Evolutionary conservation across 179 eudicot genomes (phyloP).

Genomic region (Silene vulgaris): DNA sequence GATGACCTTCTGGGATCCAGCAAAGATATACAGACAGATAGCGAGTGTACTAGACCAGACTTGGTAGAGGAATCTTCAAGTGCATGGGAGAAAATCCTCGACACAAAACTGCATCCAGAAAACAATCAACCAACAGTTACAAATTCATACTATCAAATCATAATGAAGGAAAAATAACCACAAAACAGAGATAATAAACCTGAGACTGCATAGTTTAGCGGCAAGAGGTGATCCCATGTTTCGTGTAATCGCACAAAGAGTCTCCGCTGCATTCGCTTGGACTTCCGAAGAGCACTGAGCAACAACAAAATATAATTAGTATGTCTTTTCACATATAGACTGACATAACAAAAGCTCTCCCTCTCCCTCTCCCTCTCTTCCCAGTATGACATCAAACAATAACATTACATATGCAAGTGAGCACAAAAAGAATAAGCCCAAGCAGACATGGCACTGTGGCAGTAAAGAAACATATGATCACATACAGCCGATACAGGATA

Average conservation of each 20-base stretch:
- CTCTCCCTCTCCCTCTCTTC: background rate
- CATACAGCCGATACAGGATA: background rate
- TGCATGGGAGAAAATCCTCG: slow-evolving; percentile 77
- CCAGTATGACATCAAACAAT: background rate
- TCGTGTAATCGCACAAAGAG: slow-evolving; percentile 77
- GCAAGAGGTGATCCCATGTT: slow-evolving; percentile 79
- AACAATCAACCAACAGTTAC: slow-evolving; percentile 14
- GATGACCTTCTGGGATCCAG: slow-evolving; percentile 86
- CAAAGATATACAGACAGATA: slow-evolving; percentile 86
- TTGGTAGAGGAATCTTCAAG: slow-evolving; percentile 68
- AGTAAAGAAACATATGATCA: background rate
- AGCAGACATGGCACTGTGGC: slow-evolving; percentile 1
- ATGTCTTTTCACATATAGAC: no score
- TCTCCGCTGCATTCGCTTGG: slow-evolving; percentile 94
- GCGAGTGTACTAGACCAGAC: slow-evolving; percentile 75
- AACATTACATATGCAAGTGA: background rate
- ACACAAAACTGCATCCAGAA: slow-evolving; percentile 60
- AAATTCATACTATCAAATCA: background rate
- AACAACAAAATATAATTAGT: background rate
- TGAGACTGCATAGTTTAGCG: slow-evolving; percentile 75
- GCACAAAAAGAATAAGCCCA: background rate
- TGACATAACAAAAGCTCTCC: background rate
- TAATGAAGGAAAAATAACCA: background rate
- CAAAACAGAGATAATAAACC: slow-evolving; percentile 36
- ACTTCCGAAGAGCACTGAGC: slow-evolving; percentile 85